These are phyloP conservation scores for Thelonectria olida DNA, from an alignment of 2,329 filamentous ascomycete genomes.

Conservation along the genomic window DNA sequence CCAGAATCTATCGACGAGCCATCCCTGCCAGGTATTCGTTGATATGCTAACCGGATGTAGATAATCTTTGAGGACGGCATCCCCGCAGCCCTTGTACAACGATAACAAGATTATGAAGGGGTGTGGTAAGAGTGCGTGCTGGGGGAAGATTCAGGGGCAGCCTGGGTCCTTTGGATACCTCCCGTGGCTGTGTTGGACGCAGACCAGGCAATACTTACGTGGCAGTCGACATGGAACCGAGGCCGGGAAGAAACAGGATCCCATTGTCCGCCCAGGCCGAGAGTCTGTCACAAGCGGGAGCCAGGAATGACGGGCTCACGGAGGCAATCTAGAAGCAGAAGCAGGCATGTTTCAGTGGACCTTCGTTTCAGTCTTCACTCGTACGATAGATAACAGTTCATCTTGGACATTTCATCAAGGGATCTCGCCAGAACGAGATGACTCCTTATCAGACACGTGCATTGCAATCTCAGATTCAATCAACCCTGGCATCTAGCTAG, in stretches of 20 bases:
- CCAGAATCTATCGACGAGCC: not conserved
- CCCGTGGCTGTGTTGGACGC: not conserved
- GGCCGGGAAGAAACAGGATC: not conserved
- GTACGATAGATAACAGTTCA: not conserved
- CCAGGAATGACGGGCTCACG: no score
- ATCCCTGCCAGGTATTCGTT: not conserved
- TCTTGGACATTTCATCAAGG: not conserved
- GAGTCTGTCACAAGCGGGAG: not conserved
- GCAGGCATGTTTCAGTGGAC: not conserved
- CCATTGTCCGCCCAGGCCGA: not conserved
- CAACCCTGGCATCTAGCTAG: not conserved
- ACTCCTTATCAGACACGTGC: not conserved
- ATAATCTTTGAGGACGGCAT: constrained; percentile 14
- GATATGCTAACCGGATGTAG: constrained; percentile 13
- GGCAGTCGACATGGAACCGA: not conserved
- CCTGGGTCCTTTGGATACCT: not conserved
- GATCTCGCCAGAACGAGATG: not conserved
- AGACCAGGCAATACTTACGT: no score
- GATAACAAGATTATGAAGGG: constrained; percentile 16
- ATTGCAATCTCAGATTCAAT: not conserved
- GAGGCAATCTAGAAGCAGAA: not conserved
- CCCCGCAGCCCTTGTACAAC: not conserved
- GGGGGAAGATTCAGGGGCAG: not conserved
- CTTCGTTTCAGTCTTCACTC: not conserved
- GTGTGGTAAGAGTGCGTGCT: not conserved